Base-by-base conservation (phyloP, 208 protist genomes). In the Crithidia sp. region DNA sequence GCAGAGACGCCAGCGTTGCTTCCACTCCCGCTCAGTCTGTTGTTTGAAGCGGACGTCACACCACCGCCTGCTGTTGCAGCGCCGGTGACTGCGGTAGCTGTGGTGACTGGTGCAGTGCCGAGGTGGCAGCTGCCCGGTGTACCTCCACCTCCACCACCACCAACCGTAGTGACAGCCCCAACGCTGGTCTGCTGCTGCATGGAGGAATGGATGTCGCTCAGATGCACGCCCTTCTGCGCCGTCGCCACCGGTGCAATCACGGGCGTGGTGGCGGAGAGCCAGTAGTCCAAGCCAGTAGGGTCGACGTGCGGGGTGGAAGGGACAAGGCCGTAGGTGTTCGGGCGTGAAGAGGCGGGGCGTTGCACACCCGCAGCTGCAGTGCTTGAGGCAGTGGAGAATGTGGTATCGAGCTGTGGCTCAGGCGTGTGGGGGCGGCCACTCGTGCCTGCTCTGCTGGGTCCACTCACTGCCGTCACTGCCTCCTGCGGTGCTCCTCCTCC, bases 241-340 rank as follows among this genome's bases (percentile, higher is more conserved):
- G 81, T 71, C 4, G 69, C 67, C 5, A 85, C 70, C 54, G 79
- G 81, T 17, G 73, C 53, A 13, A 69, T 58, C 0, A 49, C 19
- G 3, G 72, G 58, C 28, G 72, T 50, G 8, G 58, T 41, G 6
- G 63, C n/a, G 9, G 65, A 67, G 65, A 77, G 16, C 72, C 72
- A 71, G 43, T 54, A 71, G 58, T 77, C 72, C 0, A 77, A 40
- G 0, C 14, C 19, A 5, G 55, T 55, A 0, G 72, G 72, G 17
- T 77, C 64, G 5, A 62, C 39, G 53, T 71, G 67, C 12, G 19
- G 52, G 54, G 64, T 52, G 28, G 68, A 76, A 4, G 77, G 81
- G 19, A 85, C 75, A 8, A 85, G 72, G 14, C 81, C 81, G 69
- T 82, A 82, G 12, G 77, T 78, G 60, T 74, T 75, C 6, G 77